phyloP scores from a whole-genome alignment of 148 eudicot species.

The Cornus florida region DNA sequence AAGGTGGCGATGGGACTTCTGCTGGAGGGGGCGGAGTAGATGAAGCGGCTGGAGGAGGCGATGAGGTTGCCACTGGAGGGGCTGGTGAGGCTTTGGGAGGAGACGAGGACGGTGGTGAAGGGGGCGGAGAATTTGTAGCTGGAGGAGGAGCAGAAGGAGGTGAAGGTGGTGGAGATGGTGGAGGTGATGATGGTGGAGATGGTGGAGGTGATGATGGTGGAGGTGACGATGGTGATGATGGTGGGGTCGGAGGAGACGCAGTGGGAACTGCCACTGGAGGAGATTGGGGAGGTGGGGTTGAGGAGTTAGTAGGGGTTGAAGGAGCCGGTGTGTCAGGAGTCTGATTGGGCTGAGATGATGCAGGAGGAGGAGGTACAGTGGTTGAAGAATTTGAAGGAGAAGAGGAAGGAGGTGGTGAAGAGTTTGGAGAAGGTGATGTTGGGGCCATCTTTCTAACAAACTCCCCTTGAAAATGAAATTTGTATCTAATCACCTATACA shows the following conservation, averaged over 20 bases:
- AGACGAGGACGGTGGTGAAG: conserved; percentile 24
- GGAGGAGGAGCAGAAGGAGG: conserved; percentile 22
- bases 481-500: conserved; percentile 29
- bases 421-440: conserved; percentile 11
- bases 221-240: conserved; percentile 17
- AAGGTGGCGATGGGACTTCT: conserved; percentile 17
- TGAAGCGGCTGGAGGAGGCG: conserved; percentile 27
- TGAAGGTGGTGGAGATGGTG: conserved; percentile 22
- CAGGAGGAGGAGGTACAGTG: background rate
- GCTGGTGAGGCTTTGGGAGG: conserved; percentile 24
- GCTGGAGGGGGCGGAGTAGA: conserved; percentile 34
- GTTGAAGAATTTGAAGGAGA: conserved; percentile 11
- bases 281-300: conserved; percentile 8
- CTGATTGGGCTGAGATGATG: conserved; percentile 9
- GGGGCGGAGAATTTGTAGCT: conserved; percentile 25
- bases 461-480: conserved; percentile 24
- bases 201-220: conserved; percentile 13
- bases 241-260: conserved; percentile 15
- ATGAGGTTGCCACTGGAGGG: conserved; percentile 22
- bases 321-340: conserved; percentile 21
- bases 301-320: conserved; percentile 14
- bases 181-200: conserved; percentile 7
- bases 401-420: conserved; percentile 28
- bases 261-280: conserved; percentile 29
- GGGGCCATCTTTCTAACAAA: conserved; percentile 51